Base-by-base conservation (phyloP, 1,139 yeast genomes). In the Taphrina populina region DNA sequence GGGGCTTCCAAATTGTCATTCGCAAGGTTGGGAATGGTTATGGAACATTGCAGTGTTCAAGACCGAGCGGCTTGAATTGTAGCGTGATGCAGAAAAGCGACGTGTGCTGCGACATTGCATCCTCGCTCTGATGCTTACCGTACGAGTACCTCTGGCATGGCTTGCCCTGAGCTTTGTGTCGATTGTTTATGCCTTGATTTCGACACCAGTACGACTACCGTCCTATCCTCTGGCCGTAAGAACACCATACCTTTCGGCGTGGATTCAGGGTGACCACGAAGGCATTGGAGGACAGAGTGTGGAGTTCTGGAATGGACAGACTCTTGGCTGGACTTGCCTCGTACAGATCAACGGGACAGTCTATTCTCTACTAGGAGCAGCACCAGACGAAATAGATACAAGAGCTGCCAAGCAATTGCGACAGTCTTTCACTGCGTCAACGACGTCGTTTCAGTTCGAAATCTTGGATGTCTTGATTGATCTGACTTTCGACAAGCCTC, bases 291-390 rank as follows among this genome's bases (percentile, higher is more conserved):
- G 21, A n/a, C 35, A 30, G 37, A 19, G 37, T 4, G 37, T 37
- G 17, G 47, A 43, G 36, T 43, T 43, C 37, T 43, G 47, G 47
- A 43, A 43, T 13, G 47, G 47, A 4, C 47, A 43, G 37, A 43
- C 15, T 19, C 27, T 43, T 7, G 47, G 47, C 4, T 43, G 47
- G 47, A 43, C 47, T 5, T 26, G 47, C n/a, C 37, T 43, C 6
- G 37, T 30, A 20, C 47, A 37, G 3, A 11, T 30, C 27, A 20
- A 30, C n/a, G 37, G 17, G 10, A 30, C 37, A 10, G 11, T 43
- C 17, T 43, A 43, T 13, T 43, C 47, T 11, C 20, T 43, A 24
- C 32, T 43, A 4, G 47, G 47, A 2, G 47, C 47, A 6, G 11
- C 13, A 4, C 47, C 47, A n/a, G 34, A 17, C 7, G 47, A 30